These are phyloP conservation scores for Diplosphaera chodatii DNA, from an alignment of 139 green algal genomes.

Conservation along the genomic window DNA sequence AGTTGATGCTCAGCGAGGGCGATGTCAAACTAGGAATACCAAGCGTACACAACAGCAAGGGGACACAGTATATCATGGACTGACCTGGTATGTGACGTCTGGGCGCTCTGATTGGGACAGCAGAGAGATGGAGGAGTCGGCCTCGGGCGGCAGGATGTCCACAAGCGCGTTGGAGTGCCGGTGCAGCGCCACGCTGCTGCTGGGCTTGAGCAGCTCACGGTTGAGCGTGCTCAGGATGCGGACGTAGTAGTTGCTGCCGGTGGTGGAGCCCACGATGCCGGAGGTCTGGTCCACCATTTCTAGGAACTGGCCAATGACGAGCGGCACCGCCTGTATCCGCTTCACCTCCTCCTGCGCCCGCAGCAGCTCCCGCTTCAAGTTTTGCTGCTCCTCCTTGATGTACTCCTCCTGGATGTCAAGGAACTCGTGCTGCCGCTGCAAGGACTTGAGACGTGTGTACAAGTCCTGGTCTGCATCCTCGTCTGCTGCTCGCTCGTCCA, in stretches of 20 bases:
- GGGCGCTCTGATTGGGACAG: conserved; percentile 86
- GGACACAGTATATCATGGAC: neutral
- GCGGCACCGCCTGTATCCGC: conserved; percentile 93
- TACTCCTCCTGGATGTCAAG: conserved; percentile 99
- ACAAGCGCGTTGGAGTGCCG: conserved; percentile 97
- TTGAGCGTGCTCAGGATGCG: conserved; percentile 93
- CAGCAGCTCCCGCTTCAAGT: conserved; percentile 96
- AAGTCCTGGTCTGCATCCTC: conserved; percentile 55
- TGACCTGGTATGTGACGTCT: conserved; percentile 87
- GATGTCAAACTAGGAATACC: neutral
- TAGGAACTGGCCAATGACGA: conserved; percentile 99
- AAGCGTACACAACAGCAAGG: too few relatives aligned
- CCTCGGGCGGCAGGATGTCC: conserved; percentile 96
- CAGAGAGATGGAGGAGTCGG: conserved; percentile 94
- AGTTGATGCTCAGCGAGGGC: too few relatives aligned
- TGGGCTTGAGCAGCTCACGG: conserved; percentile 95
- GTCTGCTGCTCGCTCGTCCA: neutral
- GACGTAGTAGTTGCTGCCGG: conserved; percentile 65
- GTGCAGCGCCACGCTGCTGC: conserved; percentile 90
- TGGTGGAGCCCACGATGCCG: conserved; percentile 97
- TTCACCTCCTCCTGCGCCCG: conserved; percentile 98
- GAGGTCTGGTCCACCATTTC: conserved; percentile 37
- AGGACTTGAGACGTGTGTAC: conserved; percentile 84
- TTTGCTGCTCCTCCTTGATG: conserved; percentile 99
- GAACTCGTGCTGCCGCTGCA: conserved; percentile 95